Conservation (phyloP, 2,329 filamentous ascomycete species). For the Diaporthe longicolla region DNA sequence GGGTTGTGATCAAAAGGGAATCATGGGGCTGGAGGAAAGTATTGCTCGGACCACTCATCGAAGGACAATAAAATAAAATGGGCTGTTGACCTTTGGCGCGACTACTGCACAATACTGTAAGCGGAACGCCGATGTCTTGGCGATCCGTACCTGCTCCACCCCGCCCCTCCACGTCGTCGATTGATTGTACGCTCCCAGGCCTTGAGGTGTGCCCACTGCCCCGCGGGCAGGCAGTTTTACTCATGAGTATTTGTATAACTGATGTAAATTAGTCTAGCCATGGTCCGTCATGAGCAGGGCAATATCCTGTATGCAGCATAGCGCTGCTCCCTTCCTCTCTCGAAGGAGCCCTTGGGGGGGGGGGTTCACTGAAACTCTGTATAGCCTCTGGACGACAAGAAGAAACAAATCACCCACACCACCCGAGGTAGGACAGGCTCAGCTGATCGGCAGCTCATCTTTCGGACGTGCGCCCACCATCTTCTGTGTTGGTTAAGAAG, state of each 20-base stretch:
- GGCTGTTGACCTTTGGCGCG: constrained; percentile 27
- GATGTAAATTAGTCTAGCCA: not conserved
- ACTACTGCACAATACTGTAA: constrained; percentile 15
- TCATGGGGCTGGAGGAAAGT: constrained; percentile 35
- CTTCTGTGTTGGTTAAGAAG: not conserved
- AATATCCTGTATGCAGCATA: too few species aligned
- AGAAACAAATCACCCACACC: not conserved
- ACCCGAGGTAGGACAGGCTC: not conserved
- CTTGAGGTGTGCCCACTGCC: too few species aligned
- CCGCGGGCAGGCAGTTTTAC: not conserved
- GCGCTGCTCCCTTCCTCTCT: too few species aligned
- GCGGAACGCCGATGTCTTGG: constrained; percentile 17
- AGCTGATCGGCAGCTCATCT: constrained; percentile 6
- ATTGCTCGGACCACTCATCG: constrained; percentile 36
- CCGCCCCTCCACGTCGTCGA: not conserved
- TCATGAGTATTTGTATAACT: not conserved
- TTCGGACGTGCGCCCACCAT: constrained; percentile 20
- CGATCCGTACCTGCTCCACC: not conserved
- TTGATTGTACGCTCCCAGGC: not conserved
- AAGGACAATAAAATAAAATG: constrained; percentile 37
- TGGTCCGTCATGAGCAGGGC: not conserved
- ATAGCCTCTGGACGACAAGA: not conserved
- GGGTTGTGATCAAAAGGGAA: constrained; percentile 39
- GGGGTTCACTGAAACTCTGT: constrained; percentile 19
- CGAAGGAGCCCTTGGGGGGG: not conserved